Conservation (phyloP, 2,329 filamentous ascomycete species). For the Alternaria atra region DNA sequence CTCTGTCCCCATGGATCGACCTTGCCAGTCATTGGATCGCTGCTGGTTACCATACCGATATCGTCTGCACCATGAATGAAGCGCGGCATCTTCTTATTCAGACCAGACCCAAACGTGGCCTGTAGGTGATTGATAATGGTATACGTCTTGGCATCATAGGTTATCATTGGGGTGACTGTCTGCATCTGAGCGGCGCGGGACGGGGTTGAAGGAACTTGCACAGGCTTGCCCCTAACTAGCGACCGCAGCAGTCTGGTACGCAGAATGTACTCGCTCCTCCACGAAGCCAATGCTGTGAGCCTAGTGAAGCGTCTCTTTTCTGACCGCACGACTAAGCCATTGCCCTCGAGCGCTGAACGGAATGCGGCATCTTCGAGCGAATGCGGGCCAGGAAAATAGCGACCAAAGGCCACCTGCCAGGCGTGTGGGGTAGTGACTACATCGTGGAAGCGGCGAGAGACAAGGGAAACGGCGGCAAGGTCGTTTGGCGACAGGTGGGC, state of each 20-base stretch:
- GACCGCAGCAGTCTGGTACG: constrained; percentile 85
- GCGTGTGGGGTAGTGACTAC: constrained; percentile 91
- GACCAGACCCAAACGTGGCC: constrained; percentile 74
- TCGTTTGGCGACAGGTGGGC: constrained; percentile 90
- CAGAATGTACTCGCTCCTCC: constrained; percentile 94
- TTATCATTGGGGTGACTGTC: constrained; percentile 77
- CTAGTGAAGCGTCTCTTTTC: constrained; percentile 83
- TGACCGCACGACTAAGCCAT: constrained; percentile 64
- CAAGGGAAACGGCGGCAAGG: constrained; percentile 80
- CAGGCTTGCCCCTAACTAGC: constrained; percentile 81
- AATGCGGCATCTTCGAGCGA: constrained; percentile 56
- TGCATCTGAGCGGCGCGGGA: constrained; percentile 65
- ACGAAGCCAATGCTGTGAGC: constrained; percentile 84
- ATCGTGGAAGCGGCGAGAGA: constrained; percentile 86
- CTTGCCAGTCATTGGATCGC: constrained; percentile 79
- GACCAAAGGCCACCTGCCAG: constrained; percentile 91
- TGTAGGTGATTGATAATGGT: constrained; percentile 83
- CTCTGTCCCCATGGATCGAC: constrained; percentile 83
- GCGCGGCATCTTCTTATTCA: constrained; percentile 74
- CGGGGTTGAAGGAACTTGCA: constrained; percentile 63
- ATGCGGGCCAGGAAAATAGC: constrained; percentile 84
- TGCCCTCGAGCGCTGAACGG: constrained; percentile 55
- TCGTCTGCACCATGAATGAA: constrained; percentile 87
- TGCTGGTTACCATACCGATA: constrained; percentile 78
- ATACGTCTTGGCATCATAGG: constrained; percentile 84